Conservation (phyloP, 306 rosid species). For the Benincasa hispida region DNA sequence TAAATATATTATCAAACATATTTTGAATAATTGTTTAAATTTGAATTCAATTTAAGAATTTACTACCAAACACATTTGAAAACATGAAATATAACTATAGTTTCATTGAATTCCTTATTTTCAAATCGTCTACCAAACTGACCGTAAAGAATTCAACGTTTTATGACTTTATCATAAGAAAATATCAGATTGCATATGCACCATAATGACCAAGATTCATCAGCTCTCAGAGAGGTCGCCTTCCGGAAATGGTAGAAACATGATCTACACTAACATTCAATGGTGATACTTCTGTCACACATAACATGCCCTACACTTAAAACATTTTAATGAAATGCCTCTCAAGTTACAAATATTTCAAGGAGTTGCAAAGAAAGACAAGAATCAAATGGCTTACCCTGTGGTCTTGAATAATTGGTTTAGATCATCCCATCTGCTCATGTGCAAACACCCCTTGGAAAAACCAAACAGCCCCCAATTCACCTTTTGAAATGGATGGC, state of each 20-base stretch:
- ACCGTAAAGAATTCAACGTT: not conserved
- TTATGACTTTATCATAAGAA: not conserved
- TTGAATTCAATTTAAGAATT: too few species aligned
- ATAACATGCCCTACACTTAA: not conserved
- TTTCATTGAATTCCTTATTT: too few species aligned
- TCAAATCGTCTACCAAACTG: too few species aligned
- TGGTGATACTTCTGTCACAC: not conserved
- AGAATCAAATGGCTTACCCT: not conserved
- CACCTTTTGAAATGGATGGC: constrained; percentile 68
- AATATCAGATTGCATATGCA: not conserved
- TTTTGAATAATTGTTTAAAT: too few species aligned
- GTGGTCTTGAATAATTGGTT: constrained; percentile 49
- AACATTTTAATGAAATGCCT: not conserved
- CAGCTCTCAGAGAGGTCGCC: not conserved
- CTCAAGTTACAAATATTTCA: not conserved
- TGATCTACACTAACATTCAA: not conserved
- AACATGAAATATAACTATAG: too few species aligned
- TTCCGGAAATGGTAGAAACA: not conserved
- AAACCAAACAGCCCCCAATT: constrained; percentile 65
- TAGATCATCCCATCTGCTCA: constrained; percentile 91
- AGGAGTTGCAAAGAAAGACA: not conserved
- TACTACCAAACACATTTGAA: too few species aligned
- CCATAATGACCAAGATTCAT: not conserved
- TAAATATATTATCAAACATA: too few species aligned
- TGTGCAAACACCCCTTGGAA: constrained; percentile 77